phyloP scores from a whole-genome alignment of 2,329 filamentous ascomycete genomes.

The Cercospora sesami region DNA sequence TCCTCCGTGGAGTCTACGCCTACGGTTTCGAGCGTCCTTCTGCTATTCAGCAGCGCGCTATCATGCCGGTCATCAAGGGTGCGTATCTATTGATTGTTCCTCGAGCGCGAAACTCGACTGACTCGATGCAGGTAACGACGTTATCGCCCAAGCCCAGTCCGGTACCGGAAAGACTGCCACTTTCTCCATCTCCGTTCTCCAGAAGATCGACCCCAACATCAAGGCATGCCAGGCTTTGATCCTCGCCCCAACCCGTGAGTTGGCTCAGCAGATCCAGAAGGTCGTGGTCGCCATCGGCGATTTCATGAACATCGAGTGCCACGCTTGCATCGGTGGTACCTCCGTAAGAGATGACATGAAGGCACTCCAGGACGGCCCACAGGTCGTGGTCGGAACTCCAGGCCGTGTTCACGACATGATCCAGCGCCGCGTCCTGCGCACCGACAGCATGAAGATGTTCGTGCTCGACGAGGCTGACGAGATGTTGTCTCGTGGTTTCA shows the following conservation, averaged over 20 bases:
- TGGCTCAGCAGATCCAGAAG: conserved; percentile 99
- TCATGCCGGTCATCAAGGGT: conserved; percentile 99
- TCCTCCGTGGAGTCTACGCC: conserved; percentile 97
- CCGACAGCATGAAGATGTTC: conserved; percentile 99
- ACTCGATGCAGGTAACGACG: conserved; percentile 74
- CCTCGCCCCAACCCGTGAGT: conserved; percentile 94
- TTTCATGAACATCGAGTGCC: conserved; percentile 99
- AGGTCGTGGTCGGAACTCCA: conserved; percentile 96
- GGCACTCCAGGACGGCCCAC: conserved; percentile 90
- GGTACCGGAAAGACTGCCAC: conserved; percentile 99
- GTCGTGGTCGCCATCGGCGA: conserved; percentile 98
- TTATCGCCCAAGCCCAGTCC: conserved; percentile 99
- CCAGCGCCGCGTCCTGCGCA: conserved; percentile 94
- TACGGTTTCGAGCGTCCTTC: conserved; percentile 99
- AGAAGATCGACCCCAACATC: conserved; percentile 94
- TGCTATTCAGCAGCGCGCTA: conserved; percentile 99
- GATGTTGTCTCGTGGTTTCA: conserved; percentile 99
- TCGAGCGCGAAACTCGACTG: conserved; percentile 11
- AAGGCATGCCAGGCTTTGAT: conserved; percentile 99
- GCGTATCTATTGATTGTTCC: conserved; percentile 43
- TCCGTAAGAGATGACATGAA: conserved; percentile 98
- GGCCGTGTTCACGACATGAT: conserved; percentile 99
- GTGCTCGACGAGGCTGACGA: conserved; percentile 99
- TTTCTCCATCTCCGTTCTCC: conserved; percentile 97
- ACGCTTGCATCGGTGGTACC: conserved; percentile 98